Evolutionary conservation across 2,329 filamentous ascomycete species (phyloP).

Genomic region (Claviceps pusilla): DNA sequence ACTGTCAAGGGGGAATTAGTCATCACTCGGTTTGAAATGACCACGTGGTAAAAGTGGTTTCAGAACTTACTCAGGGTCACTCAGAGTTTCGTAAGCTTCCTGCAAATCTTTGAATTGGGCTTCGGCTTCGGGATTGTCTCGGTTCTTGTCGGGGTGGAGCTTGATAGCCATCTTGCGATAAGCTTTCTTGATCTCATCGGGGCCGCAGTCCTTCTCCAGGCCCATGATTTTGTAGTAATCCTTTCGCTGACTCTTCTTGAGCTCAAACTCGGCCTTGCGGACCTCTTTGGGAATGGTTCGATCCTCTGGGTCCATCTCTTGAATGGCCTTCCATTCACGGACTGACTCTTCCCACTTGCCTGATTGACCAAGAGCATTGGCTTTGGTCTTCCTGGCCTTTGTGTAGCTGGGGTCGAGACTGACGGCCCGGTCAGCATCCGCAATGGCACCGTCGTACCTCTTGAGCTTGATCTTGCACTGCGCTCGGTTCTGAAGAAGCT

Average conservation of each 20-base stretch:
- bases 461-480: conserved; percentile 73
- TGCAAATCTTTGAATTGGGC: conserved; percentile 95
- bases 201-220: conserved; percentile 69
- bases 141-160: conserved; percentile 97
- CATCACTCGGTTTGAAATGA: neutral
- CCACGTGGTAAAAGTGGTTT: neutral
- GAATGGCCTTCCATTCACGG: conserved; percentile 73
- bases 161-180: conserved; percentile 90
- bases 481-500: conserved; percentile 86
- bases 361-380: conserved; percentile 71
- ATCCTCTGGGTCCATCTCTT: conserved; percentile 72
- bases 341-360: conserved; percentile 89
- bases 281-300: conserved; percentile 70
- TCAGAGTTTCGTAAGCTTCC: conserved; percentile 91
- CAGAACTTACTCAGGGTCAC: conserved; percentile 67
- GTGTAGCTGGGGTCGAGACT: conserved; percentile 69
- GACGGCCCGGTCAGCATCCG: conserved; percentile 74
- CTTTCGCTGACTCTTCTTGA: conserved; percentile 95
- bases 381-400: conserved; percentile 88
- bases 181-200: conserved; percentile 84
- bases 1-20: conserved; percentile 25
- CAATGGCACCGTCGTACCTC: conserved; percentile 65
- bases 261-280: conserved; percentile 76
- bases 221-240: conserved; percentile 98
- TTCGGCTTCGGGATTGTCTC: conserved; percentile 67